These are phyloP conservation scores for Pseudocercospora fuligena DNA, from an alignment of 2,329 filamentous ascomycete genomes.

Conservation along the genomic window DNA sequence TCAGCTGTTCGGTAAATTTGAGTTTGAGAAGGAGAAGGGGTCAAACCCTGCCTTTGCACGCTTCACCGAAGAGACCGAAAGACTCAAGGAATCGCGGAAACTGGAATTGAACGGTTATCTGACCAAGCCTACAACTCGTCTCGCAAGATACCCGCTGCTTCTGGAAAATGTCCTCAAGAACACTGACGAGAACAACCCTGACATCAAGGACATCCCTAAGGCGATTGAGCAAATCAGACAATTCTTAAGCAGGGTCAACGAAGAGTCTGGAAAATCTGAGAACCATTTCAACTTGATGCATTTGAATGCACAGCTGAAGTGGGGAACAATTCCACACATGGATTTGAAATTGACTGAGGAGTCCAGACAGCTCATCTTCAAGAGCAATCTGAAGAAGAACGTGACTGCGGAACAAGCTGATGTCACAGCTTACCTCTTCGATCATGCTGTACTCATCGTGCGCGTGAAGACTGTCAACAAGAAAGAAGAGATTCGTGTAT, in stretches of 20 bases:
- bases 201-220: slow-evolving; percentile 90
- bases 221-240: slow-evolving; percentile 86
- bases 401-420: slow-evolving; percentile 80
- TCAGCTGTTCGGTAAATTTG: slow-evolving; percentile 94
- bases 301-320: slow-evolving; percentile 89
- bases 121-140: slow-evolving; percentile 93
- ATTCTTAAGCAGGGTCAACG: slow-evolving; percentile 84
- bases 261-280: slow-evolving; percentile 94
- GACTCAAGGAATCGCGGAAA: slow-evolving; percentile 94
- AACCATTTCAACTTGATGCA: slow-evolving; percentile 96
- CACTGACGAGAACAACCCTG: slow-evolving; percentile 84
- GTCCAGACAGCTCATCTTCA: slow-evolving; percentile 89
- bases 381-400: slow-evolving; percentile 90
- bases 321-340: slow-evolving; percentile 85
- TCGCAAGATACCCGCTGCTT: slow-evolving; percentile 90
- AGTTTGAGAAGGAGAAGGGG: slow-evolving; percentile 94
- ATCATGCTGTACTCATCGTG: slow-evolving; percentile 91
- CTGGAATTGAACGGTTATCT: slow-evolving; percentile 96
- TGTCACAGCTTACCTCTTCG: slow-evolving; percentile 93
- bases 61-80: slow-evolving; percentile 95
- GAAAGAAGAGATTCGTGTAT: slow-evolving; percentile 91
- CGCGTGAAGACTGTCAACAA: slow-evolving; percentile 91
- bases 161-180: slow-evolving; percentile 91
- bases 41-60: slow-evolving; percentile 82
- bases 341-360: slow-evolving; percentile 95